phyloP scores from a whole-genome alignment of 371 early-diverging fungal species.

The Zychaea mexicana region DNA sequence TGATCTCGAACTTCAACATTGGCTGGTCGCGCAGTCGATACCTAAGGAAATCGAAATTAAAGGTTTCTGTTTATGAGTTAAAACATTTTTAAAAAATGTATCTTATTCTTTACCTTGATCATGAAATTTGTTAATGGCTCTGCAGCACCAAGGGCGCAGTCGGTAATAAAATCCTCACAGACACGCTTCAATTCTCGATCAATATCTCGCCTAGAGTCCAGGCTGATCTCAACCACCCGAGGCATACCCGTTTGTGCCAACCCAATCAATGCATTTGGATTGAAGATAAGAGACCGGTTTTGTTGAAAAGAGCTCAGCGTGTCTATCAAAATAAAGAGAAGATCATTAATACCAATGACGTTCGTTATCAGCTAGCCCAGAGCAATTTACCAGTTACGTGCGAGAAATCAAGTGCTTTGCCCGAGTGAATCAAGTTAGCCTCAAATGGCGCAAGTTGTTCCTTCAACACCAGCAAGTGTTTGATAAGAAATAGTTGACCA shows the following conservation, averaged over 20 bases:
- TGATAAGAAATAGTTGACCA: conserved; percentile 79
- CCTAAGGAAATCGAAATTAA: conserved; percentile 22
- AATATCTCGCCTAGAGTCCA: conserved; percentile 66
- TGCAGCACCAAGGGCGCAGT: conserved; percentile 61
- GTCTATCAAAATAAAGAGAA: conserved; percentile 13
- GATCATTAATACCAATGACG: not conserved
- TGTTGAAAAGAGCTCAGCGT: conserved; percentile 48
- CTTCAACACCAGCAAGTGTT: conserved; percentile 78
- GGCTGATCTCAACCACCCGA: conserved; percentile 55
- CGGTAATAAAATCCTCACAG: conserved; percentile 78
- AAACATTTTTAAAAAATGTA: conserved; percentile 18
- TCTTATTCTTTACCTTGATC: conserved; percentile 58
- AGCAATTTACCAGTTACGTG: conserved; percentile 49
- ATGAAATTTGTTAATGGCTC: conserved; percentile 73
- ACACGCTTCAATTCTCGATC: conserved; percentile 70
- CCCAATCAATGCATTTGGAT: conserved; percentile 51
- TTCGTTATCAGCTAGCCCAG: not conserved
- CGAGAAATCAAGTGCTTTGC: conserved; percentile 72
- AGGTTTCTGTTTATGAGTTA: not conserved
- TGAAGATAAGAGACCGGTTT: conserved; percentile 37
- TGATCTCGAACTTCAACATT: conserved; percentile 16
- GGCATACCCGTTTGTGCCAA: conserved; percentile 65
- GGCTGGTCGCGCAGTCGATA: conserved; percentile 27
- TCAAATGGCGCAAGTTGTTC: conserved; percentile 83
- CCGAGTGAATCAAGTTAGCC: conserved; percentile 69